These are phyloP conservation scores for Geotrichum klebahnii DNA, from an alignment of 1,139 yeast species.

Conservation along the genomic window DNA sequence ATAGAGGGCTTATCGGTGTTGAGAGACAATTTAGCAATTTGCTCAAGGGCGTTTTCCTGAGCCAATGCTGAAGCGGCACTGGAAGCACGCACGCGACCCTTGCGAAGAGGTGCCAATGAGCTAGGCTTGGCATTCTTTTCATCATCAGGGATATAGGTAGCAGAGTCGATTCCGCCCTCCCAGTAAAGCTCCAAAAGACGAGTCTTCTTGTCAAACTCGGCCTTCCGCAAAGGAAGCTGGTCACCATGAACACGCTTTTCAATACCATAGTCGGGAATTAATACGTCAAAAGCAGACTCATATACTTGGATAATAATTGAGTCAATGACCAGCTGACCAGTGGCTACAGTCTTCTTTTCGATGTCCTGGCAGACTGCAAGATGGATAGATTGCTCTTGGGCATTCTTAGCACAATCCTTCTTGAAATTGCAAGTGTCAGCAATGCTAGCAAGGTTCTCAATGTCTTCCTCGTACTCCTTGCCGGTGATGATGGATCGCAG, in stretches of 20 bases:
- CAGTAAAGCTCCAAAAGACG: slow-evolving; percentile 78
- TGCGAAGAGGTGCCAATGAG: slow-evolving; percentile 15
- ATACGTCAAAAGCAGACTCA: slow-evolving; percentile 92
- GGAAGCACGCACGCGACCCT: slow-evolving; percentile 49
- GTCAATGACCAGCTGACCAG: slow-evolving; percentile 68
- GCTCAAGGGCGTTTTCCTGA: slow-evolving; percentile 30
- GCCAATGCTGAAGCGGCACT: slow-evolving; percentile 63
- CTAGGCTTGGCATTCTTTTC: slow-evolving; percentile 54
- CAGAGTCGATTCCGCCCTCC: slow-evolving; percentile 89
- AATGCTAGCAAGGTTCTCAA: slow-evolving; percentile 70
- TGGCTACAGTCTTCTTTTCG: slow-evolving; percentile 66
- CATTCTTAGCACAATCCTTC: slow-evolving; percentile 87
- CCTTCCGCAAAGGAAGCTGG: slow-evolving; percentile 86
- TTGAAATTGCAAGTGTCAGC: slow-evolving; percentile 93
- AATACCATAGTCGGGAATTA: slow-evolving; percentile 90
- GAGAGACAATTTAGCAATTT: slow-evolving; percentile 22
- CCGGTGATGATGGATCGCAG: slow-evolving; percentile 59
- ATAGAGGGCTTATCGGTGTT: slow-evolving; percentile 27
- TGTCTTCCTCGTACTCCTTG: slow-evolving; percentile 48
- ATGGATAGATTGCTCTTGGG: slow-evolving; percentile 94
- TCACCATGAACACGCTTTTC: slow-evolving; percentile 98
- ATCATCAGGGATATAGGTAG: slow-evolving; percentile 85
- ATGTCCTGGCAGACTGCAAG: slow-evolving; percentile 78
- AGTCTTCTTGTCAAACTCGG: slow-evolving; percentile 74
- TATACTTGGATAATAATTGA: slow-evolving; percentile 90